Conservation (phyloP, 2,329 filamentous ascomycete species). For the Penicillium sp. region DNA sequence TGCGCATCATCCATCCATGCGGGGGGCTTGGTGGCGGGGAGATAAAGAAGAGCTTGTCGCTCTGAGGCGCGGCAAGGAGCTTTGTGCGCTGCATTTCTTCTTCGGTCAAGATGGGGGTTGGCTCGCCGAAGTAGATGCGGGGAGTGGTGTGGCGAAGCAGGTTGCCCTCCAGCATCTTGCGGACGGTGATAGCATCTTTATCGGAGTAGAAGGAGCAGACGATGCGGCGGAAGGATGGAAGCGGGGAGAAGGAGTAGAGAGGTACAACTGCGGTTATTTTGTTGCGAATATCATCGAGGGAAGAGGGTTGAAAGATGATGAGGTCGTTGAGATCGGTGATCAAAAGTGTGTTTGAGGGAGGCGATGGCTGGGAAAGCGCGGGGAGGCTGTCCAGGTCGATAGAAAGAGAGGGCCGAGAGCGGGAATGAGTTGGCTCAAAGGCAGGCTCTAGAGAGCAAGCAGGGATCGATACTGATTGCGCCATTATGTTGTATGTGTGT, state of each 20-base stretch:
- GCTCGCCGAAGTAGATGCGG: slow-evolving; percentile 55
- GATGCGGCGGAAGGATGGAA: slow-evolving; percentile 52
- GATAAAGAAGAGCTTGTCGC: slow-evolving; percentile 66
- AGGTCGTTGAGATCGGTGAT: slow-evolving; percentile 51
- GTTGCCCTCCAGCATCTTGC: slow-evolving; percentile 43
- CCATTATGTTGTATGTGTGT: slow-evolving; percentile 18
- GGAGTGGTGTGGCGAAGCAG: slow-evolving; percentile 38
- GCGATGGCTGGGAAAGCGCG: slow-evolving; percentile 45
- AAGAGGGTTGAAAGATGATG: slow-evolving; percentile 47
- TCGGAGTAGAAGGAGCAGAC: slow-evolving; percentile 49
- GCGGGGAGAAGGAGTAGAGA: slow-evolving; percentile 53
- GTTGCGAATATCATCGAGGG: slow-evolving; percentile 44
- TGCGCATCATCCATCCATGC: slow-evolving; percentile 63
- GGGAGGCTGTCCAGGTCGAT: slow-evolving; percentile 49
- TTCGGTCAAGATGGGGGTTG: slow-evolving; percentile 46
- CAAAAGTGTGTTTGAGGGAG: slow-evolving; percentile 52
- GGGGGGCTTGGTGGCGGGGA: slow-evolving; percentile 63
- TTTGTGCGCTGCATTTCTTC: slow-evolving; percentile 30
- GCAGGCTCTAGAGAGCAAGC: slow-evolving; percentile 24
- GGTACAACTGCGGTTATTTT: slow-evolving; percentile 43
- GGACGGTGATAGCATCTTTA: slow-evolving; percentile 44
- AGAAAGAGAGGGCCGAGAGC: slow-evolving; percentile 40
- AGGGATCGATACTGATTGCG: slow-evolving; percentile 20
- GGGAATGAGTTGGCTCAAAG: slow-evolving; percentile 19
- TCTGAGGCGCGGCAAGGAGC: slow-evolving; percentile 57